phyloP scores from a whole-genome alignment of 1,284 basidiomycete species.

The Stereum hirsutum region DNA sequence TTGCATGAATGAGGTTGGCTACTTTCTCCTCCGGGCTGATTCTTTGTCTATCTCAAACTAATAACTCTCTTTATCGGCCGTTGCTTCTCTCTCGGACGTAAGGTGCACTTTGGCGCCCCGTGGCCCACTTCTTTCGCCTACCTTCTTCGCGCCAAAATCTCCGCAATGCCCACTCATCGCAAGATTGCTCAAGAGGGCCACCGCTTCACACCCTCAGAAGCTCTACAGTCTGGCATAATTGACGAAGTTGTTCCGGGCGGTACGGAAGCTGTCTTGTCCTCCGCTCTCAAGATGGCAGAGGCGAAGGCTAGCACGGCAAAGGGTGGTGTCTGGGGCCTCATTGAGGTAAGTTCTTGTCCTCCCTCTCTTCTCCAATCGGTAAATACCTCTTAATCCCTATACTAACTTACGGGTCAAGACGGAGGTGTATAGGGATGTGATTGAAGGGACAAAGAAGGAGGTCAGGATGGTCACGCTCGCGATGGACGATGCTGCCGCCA shows the following conservation, averaged over 20 bases:
- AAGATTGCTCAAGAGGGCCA: constrained; percentile 80
- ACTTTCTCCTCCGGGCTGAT: constrained; percentile 4
- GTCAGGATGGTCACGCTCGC: constrained; percentile 14
- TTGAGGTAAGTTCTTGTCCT: constrained; percentile 32
- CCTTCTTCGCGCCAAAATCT: constrained; percentile 58
- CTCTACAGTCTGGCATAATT: constrained; percentile 58
- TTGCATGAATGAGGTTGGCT: constrained; percentile 84
- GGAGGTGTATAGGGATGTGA: constrained; percentile 28
- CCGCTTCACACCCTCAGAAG: constrained; percentile 73
- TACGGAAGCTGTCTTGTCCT: constrained; percentile 51
- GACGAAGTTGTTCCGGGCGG: constrained; percentile 55
- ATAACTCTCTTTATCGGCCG: background rate
- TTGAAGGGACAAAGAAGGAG: constrained; percentile 23
- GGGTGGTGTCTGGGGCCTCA: constrained; percentile 56
- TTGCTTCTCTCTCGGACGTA: background rate
- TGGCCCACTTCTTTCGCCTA: constrained; percentile 70
- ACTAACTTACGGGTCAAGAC: constrained; percentile 19
- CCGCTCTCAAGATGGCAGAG: constrained; percentile 51
- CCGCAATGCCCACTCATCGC: constrained; percentile 50
- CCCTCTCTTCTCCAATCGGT: background rate
- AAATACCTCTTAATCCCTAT: background rate
- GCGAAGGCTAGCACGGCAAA: constrained; percentile 37
- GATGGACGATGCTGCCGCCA: constrained; percentile 23
- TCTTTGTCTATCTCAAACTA: constrained; percentile 10
- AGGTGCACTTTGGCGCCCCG: constrained; percentile 79